Conservation (phyloP, 169 alveolate species). For the Perkinsus marinus region DNA sequence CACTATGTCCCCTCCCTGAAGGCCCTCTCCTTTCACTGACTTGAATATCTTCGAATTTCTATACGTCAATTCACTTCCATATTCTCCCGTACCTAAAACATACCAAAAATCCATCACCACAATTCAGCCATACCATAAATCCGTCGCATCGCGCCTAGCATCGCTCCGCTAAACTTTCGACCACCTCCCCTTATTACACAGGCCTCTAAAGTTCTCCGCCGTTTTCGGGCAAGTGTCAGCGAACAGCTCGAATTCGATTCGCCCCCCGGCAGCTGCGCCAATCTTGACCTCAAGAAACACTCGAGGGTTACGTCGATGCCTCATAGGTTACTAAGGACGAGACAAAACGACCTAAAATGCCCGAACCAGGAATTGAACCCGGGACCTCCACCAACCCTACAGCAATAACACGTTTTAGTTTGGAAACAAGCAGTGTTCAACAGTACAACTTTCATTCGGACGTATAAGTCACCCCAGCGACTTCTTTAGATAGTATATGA, state of each 20-base stretch:
- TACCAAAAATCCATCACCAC: too few relatives aligned
- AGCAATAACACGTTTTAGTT: background rate
- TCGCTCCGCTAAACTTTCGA: background rate
- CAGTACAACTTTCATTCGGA: background rate
- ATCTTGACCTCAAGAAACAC: background rate
- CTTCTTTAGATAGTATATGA: too few relatives aligned
- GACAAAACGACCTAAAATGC: background rate
- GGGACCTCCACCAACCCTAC: background rate
- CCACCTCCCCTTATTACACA: conserved; percentile 35
- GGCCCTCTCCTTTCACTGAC: background rate
- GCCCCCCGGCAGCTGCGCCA: background rate
- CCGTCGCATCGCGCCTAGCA: background rate
- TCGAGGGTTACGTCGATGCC: background rate
- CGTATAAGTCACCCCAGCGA: background rate
- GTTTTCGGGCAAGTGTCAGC: conserved; percentile 35
- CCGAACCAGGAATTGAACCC: background rate
- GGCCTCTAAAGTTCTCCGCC: conserved; percentile 44
- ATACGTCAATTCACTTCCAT: background rate
- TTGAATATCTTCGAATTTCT: background rate
- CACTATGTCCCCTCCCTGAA: background rate
- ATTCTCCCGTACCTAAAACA: background rate
- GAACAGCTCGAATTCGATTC: background rate
- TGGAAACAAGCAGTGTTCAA: background rate
- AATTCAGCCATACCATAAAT: background rate
- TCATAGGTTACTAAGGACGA: background rate